A percentile compares a stretch with the other conserved stretches of the same genome.
Evolutionary conservation across 83 land plant species (phyloP).

Genomic region (Diphasiastrum complanatum): DNA sequence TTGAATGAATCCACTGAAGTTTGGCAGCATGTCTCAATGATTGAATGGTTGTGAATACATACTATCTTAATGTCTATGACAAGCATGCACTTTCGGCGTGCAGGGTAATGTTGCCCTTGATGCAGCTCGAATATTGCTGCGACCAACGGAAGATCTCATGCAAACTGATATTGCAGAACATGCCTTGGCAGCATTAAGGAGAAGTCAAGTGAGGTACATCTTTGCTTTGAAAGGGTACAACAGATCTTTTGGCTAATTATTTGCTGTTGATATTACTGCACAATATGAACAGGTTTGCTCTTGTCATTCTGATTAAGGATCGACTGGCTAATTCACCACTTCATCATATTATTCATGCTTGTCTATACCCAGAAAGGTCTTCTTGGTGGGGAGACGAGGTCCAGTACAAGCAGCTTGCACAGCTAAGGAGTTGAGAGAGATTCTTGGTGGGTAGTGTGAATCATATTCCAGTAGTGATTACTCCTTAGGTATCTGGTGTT

Average conservation of each 20-base stretch:
- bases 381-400: constrained; percentile 90
- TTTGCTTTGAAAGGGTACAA: too few species aligned
- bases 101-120: constrained; percentile 98
- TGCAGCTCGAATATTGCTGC: constrained; percentile 81
- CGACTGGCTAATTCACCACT: too few species aligned
- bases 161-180: constrained; percentile 89
- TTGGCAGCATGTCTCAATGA: too few species aligned
- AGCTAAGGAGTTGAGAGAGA: constrained; percentile 92
- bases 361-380: constrained; percentile 63
- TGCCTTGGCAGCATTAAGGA: constrained; percentile 62
- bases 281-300: too few species aligned
- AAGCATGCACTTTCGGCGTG: too few species aligned
- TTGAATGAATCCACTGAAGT: too few species aligned
- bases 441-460: constrained; percentile 37
- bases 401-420: constrained; percentile 98
- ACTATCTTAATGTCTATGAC: too few species aligned
- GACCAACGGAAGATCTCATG: constrained; percentile 50
- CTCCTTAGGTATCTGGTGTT: too few species aligned
- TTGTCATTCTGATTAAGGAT: too few species aligned
- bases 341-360: too few species aligned
- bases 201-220: constrained; percentile 68
- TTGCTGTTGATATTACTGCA: too few species aligned
- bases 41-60: too few species aligned
- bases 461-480: neutral
- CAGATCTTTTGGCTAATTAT: neutral